Base-by-base conservation (phyloP, 768 basidiomycete species). In the Crassisporium funariophilum region DNA sequence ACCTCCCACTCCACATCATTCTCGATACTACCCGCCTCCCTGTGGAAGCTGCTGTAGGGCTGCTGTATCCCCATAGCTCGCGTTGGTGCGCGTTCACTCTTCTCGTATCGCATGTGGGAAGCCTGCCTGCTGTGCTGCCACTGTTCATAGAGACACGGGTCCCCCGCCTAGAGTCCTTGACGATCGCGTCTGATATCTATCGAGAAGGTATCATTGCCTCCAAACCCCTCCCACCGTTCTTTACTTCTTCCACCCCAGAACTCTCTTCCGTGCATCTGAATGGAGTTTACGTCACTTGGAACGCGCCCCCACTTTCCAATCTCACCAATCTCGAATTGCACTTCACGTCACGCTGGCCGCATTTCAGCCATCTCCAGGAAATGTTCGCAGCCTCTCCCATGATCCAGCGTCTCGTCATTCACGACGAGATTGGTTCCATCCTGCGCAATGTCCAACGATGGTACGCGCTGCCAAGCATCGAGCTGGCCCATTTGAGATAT, bases 71-170 rank as follows among this genome's bases (percentile, higher is more conserved):
- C 16, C 27, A 46, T 44, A 58, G 53, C 35, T 16, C 23, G 7
- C 54, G 62, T n/a, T 65, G 64, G 64, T 29, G 27, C n/a, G 50
- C 60, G 1, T 52, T 65, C 34, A 60, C 57, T 5, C 54, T 65
- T 13, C 56, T 65, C 13, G 55, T 60, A 20, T 60, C 60, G 5
- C 64, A 65, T 37, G 54, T 65, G 3, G 64, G 64, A 5, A 58
- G 38, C 25, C 50, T 65, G 4, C 54, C 60, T 12, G 45, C 53
- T 3, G 41, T 61, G 23, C 56, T 65, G 13, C 49, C 55, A 10
- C 35, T 48, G 13, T 44, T 65, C 11, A 50, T 53, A 2, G 34
- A 44, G 1, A 46, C 51, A 15, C 31, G 42, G 4, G 54, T 56
- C 2, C 62, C 64, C 11, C 27, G 35, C 5, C 44, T 65, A 9